Conservation (phyloP, 2,329 filamentous ascomycete genomes). For the Cladophialophora exuberans region DNA sequence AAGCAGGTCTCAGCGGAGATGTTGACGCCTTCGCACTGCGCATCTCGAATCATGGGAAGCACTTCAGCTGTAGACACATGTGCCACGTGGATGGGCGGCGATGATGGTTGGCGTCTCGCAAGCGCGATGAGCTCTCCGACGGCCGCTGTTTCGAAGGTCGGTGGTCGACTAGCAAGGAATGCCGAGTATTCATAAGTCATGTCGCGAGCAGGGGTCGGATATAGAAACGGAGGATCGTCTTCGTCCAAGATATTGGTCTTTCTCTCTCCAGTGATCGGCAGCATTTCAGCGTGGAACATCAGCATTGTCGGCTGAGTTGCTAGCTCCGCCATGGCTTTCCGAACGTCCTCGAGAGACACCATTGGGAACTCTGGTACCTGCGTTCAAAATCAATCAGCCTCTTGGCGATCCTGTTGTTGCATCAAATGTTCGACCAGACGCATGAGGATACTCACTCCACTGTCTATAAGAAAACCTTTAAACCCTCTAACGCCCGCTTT, state of each 20-base stretch:
- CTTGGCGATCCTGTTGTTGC: too few species aligned
- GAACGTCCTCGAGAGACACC: slow-evolving; percentile 78
- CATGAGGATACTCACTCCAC: slow-evolving; percentile 88
- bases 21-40: slow-evolving; percentile 72
- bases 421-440: too few species aligned
- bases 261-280: slow-evolving; percentile 81
- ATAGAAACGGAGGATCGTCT: slow-evolving; percentile 71
- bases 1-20: slow-evolving; percentile 96
- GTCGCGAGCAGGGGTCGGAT: slow-evolving; percentile 70
- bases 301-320: slow-evolving; percentile 85
- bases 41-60: slow-evolving; percentile 76
- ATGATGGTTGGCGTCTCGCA: slow-evolving; percentile 76
- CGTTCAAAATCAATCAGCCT: too few species aligned
- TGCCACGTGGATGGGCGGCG: slow-evolving; percentile 87
- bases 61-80: slow-evolving; percentile 88
- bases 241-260: too few species aligned
- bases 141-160: slow-evolving; percentile 87
- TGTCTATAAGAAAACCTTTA: slow-evolving; percentile 97
- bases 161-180: slow-evolving; percentile 87
- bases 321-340: slow-evolving; percentile 77
- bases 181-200: slow-evolving; percentile 80
- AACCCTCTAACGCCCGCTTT: slow-evolving; percentile 88
- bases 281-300: slow-evolving; percentile 99
- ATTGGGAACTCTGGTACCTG: slow-evolving; percentile 98
- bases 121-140: slow-evolving; percentile 84